Evolutionary conservation across 306 rosid genomes (phyloP), one percentile per base, ranked within the genome.

Genomic region (Heteromeles arbutifolia): DNA sequence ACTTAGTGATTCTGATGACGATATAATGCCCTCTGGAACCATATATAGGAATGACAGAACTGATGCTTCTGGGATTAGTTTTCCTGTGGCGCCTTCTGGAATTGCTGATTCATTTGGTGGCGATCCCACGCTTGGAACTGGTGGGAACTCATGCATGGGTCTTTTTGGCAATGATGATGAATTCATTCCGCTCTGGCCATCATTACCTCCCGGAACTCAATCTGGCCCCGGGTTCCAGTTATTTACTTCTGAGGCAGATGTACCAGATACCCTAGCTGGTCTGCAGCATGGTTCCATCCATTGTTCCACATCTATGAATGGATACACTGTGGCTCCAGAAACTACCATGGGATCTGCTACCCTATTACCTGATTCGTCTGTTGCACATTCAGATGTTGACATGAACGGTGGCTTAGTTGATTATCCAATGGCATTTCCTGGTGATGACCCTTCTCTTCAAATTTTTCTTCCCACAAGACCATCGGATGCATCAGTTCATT

Each of bases 381-480:
- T 81, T 43, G 85, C 83, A 73, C 87, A 58, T n/a, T 62, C 95
- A 63, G 96, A 92, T 74, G 45, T 87, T 71, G 96, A 89, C 76
- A 77, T 92, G 81, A 89, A 89, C 39, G 93, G 83, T 77, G 95
- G 96, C 48, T 90, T 92, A 79, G 96, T 96, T 69, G 96, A 90
- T 82, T 90, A 92, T 82, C 91, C 97, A n/a, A 79, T 96, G 84
- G 88, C 92, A 64, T 89, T 92, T 88, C 78, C 88, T 41, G 89
- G 93, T 74, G 90, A 92, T 44, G 99, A 96, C 80, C 98, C 97
- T 54, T 84, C 99, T 10, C 99, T 96, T 73, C 96, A 96, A 83
- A 90, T 96, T 54, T 96, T 96, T 89, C 99, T 96, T 78, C 99
- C 99, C 68, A 87, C 99, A 32, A 92, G 85, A 79, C 99, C 98